Evolutionary conservation across 805 yeast species (phyloP).

Genomic region (Wickerhamiella occidentalis): DNA sequence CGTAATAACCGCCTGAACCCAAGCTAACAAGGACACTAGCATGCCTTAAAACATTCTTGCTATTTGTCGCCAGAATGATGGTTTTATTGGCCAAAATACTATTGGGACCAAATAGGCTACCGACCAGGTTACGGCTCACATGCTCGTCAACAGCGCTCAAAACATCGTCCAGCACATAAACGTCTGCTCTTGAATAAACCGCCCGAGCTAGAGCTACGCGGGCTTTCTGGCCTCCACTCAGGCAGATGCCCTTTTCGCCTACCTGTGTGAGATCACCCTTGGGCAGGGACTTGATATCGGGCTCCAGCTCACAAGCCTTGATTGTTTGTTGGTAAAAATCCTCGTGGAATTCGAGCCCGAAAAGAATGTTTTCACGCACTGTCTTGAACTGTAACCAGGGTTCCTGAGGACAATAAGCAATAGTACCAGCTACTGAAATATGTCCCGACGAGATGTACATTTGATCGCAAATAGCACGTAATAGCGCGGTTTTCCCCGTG

Average conservation of each 20-base stretch:
- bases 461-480: conserved; percentile 70
- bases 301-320: conserved; percentile 69
- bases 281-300: conserved; percentile 61
- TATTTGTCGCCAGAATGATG: conserved; percentile 65
- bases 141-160: conserved; percentile 92
- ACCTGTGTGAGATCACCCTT: conserved; percentile 82
- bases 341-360: conserved; percentile 71
- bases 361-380: conserved; percentile 70
- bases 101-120: conserved; percentile 62
- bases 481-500: conserved; percentile 72
- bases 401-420: conserved; percentile 76
- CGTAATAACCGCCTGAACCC: conserved; percentile 35
- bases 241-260: conserved; percentile 92
- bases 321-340: conserved; percentile 64
- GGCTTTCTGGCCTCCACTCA: conserved; percentile 94
- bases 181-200: conserved; percentile 83
- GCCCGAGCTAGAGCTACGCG: conserved; percentile 86
- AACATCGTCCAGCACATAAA: conserved; percentile 80
- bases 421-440: conserved; percentile 51
- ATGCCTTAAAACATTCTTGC: conserved; percentile 56
- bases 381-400: conserved; percentile 93
- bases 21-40: conserved; percentile 50
- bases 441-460: conserved; percentile 57
- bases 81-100: conserved; percentile 62
- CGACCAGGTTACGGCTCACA: conserved; percentile 69